Evolutionary conservation across 2,329 filamentous ascomycete species (phyloP).

Genomic region (Spiromastix sp.): DNA sequence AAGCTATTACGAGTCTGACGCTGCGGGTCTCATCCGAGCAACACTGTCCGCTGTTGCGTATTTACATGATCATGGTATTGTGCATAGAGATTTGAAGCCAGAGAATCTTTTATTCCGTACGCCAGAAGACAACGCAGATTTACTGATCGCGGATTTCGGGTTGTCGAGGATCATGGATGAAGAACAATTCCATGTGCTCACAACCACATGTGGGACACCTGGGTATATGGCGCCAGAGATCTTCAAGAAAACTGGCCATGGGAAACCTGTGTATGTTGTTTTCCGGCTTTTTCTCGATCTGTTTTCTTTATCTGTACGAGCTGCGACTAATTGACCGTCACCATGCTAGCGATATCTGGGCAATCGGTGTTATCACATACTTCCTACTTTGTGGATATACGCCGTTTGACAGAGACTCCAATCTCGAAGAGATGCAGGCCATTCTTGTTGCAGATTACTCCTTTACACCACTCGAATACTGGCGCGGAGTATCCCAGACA

Average conservation of each 20-base stretch:
- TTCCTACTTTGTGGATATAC: conserved; percentile 97
- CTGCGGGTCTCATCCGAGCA: conserved; percentile 86
- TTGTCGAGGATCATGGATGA: conserved; percentile 97
- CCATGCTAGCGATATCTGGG: conserved; percentile 91
- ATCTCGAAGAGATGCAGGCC: conserved; percentile 98
- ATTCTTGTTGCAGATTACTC: conserved; percentile 94
- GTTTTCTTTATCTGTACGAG: too few relatives aligned
- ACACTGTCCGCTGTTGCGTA: conserved; percentile 97
- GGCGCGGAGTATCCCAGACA: conserved; percentile 78
- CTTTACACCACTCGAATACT: conserved; percentile 91
- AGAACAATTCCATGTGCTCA: conserved; percentile 94
- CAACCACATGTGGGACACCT: conserved; percentile 93
- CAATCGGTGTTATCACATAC: conserved; percentile 96
- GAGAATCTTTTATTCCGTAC: conserved; percentile 96
- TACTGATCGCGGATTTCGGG: conserved; percentile 95
- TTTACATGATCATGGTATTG: conserved; percentile 95
- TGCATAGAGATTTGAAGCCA: conserved; percentile 94
- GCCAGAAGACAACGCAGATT: conserved; percentile 92
- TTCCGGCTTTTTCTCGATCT: conserved; percentile 5
- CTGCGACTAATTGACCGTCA: too few relatives aligned
- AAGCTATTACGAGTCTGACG: conserved; percentile 95
- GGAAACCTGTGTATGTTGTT: conserved; percentile 71
- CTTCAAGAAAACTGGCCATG: conserved; percentile 96
- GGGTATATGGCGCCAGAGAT: conserved; percentile 99
- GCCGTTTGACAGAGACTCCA: conserved; percentile 92